Evolutionary conservation across 192 early-diverging fungal genomes (phyloP).

Genomic region (Gryganskiella cystojenkinii): DNA sequence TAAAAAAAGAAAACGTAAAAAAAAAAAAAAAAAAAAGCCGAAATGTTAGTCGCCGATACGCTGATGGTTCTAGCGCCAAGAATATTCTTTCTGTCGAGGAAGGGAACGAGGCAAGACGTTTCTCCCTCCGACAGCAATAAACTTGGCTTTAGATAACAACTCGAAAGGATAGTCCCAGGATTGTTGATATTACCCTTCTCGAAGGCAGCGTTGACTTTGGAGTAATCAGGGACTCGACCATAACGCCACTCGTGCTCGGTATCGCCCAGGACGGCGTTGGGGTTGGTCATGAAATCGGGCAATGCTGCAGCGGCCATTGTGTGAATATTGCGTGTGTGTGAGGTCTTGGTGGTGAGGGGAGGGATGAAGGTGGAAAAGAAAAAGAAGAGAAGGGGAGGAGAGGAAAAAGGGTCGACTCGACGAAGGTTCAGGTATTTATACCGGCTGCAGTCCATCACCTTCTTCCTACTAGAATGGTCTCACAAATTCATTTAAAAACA

Average conservation of each 20-base stretch:
- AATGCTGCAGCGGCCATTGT: slow-evolving; percentile 19
- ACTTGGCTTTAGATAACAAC: no score
- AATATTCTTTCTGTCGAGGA: no score
- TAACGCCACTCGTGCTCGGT: slow-evolving; percentile 56
- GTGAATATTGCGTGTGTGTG: slow-evolving; percentile 6
- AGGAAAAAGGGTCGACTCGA: no score
- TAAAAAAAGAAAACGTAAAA: no score
- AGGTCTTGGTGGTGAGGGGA: neutral
- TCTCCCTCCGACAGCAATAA: no score
- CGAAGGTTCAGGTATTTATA: neutral
- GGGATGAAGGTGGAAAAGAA: neutral
- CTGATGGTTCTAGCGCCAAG: no score
- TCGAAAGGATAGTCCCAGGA: slow-evolving; percentile 50
- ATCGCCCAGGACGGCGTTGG: slow-evolving; percentile 57
- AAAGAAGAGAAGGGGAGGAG: neutral
- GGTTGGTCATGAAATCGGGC: slow-evolving; percentile 60
- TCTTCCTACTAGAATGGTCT: no score
- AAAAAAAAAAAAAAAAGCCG: no score
- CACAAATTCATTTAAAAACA: no score
- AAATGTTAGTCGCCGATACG: no score
- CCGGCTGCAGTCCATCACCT: no score
- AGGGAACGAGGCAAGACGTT: no score
- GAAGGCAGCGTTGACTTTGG: slow-evolving; percentile 54
- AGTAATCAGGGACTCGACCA: slow-evolving; percentile 54
- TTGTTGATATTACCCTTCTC: slow-evolving; percentile 46